Base-by-base conservation (phyloP, 1,284 basidiomycete genomes). In the Irpex sp. region DNA sequence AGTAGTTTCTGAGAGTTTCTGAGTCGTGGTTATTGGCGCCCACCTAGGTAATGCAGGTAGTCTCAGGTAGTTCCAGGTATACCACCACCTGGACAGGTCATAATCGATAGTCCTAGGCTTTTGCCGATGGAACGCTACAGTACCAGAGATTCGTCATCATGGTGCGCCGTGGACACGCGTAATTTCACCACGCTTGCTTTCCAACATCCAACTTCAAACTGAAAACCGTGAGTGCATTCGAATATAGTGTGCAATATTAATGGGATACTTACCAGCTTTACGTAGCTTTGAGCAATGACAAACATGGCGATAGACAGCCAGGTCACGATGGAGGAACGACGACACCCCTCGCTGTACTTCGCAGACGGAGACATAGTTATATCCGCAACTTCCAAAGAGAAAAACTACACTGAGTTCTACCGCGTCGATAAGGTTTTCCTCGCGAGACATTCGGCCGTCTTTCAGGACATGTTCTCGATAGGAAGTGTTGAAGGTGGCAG, bases 381-480 rank as follows among this genome's bases (percentile, higher is more conserved):
- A 5, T 51, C 33, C 16, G 59, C 63, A 18, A 53, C 47, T 9
- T 49, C 47, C 8, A 49, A 21, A 49, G 47, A 8, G 14, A 49
- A 49, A 18, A 19, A 21, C 18, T 49, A 49, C 5, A 49, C 12
- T 10, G 14, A 48, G 4, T 6, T 58, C 42, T 64, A 61, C 33
- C 63, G 63, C 28, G 62, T 65, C 28, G 57, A 65, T 51, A 33
- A 55, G n/a, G 37, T 58, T 18, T 57, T 65, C 37, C 60, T 65
- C n/a, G 33, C 55, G 16, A 52, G 39, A n/a, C 52, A 60, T 48
- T 63, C 64, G 5, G 39, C 39, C 1, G 42, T 61, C 14, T 62
- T 65, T 21, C 23, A 45, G 5, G 58, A 58, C 37, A 60, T 63
- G 57, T 48, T 65, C 45, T 33, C 47, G 8, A 37, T 58, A n/a